These are phyloP conservation scores for Pythium biforme DNA, from an alignment of 352 stramenopile species.

Conservation along the genomic window DNA sequence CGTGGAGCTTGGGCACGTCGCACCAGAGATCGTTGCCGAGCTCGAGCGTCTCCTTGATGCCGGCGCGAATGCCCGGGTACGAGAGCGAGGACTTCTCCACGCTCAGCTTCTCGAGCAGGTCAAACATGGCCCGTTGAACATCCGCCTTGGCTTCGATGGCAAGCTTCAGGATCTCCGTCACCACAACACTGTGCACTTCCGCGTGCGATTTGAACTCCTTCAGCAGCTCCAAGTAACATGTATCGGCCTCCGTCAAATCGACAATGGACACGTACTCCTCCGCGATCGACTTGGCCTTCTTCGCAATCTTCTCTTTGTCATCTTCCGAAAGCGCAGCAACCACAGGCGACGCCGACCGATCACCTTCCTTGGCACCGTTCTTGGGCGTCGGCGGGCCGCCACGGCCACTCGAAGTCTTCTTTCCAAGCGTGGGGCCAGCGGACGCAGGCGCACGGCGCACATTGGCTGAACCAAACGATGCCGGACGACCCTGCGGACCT, in stretches of 20 bases:
- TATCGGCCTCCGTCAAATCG: conserved; percentile 66
- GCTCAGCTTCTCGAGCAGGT: conserved; percentile 64
- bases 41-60: conserved; percentile 59
- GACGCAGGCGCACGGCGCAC: conserved; percentile 13
- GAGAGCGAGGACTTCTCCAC: conserved; percentile 59
- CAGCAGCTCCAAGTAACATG: conserved; percentile 57
- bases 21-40: conserved; percentile 70
- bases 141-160: conserved; percentile 70
- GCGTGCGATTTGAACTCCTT: conserved; percentile 66
- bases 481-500: conserved; percentile 27
- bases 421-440: conserved; percentile 10
- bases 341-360: conserved; percentile 1
- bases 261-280: conserved; percentile 79
- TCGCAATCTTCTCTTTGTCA: conserved; percentile 58
- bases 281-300: conserved; percentile 75
- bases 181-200: conserved; percentile 56
- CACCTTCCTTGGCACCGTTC: conserved; percentile 9
- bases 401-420: conserved; percentile 10
- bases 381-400: conserved; percentile 5
- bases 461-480: conserved; percentile 26
- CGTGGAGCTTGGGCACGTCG: conserved; percentile 80
- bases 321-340: conserved; percentile 52
- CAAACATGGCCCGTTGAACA: conserved; percentile 55
- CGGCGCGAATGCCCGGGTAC: conserved; percentile 55
- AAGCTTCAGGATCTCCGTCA: conserved; percentile 52